phyloP scores from a whole-genome alignment of 2,329 filamentous ascomycete genomes.

The Fusarium coffeatum region DNA sequence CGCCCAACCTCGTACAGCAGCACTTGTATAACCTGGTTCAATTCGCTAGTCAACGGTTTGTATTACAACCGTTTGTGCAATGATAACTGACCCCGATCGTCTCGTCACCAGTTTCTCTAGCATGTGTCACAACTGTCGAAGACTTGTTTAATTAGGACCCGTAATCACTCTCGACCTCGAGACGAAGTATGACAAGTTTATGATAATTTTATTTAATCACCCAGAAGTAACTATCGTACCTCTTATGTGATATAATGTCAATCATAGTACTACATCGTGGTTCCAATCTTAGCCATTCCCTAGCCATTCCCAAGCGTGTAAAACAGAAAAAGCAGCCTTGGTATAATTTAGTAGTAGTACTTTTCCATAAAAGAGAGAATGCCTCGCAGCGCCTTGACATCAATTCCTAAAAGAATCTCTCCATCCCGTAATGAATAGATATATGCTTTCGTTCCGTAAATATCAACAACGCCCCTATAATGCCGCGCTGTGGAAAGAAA shows the following conservation, averaged over 20 bases:
- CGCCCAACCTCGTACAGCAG: neutral
- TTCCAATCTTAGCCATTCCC: conserved; percentile 18
- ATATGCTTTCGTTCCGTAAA: conserved; percentile 19
- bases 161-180: neutral
- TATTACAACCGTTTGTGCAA: neutral
- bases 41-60: neutral
- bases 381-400: conserved; percentile 19
- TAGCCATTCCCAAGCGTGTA: neutral
- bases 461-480: conserved; percentile 42
- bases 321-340: conserved; percentile 9
- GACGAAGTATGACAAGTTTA: neutral
- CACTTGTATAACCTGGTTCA: neutral
- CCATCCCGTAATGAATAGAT: conserved; percentile 11
- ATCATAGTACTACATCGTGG: neutral
- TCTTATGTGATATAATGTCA: neutral
- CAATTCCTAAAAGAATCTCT: conserved; percentile 7
- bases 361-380: conserved; percentile 19
- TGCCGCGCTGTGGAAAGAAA: conserved; percentile 33
- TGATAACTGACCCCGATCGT: neutral
- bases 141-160: neutral
- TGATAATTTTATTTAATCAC: neutral
- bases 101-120: neutral
- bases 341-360: conserved; percentile 25
- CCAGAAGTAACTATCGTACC: neutral
- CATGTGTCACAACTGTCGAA: neutral